Percentiles rank a stretch among this genome's conserved stretches.
These are phyloP conservation scores for Dactylellina leptospora DNA, from an alignment of 2,329 filamentous ascomycete species.

Conservation along the genomic window DNA sequence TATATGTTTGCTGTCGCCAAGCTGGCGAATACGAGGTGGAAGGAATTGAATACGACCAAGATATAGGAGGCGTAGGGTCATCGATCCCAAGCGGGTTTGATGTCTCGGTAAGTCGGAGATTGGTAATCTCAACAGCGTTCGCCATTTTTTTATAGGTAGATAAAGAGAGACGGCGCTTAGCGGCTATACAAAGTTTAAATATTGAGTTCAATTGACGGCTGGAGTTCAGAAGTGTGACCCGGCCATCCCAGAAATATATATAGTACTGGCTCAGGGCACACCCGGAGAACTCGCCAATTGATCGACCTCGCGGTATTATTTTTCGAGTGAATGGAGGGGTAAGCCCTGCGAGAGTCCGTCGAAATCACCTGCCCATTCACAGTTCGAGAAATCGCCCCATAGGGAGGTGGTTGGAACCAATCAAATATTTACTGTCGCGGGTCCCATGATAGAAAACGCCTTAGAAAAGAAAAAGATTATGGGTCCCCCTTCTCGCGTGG, in stretches of 20 bases:
- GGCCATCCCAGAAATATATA: too few species aligned
- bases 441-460: too few species aligned
- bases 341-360: background rate
- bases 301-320: too few species aligned
- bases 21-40: background rate
- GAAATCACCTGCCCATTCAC: background rate
- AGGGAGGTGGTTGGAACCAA: background rate
- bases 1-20: conserved; percentile 32
- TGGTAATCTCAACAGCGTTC: conserved; percentile 20
- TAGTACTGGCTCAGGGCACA: too few species aligned
- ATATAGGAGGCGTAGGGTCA: conserved; percentile 22
- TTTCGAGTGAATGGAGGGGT: conserved; percentile 1
- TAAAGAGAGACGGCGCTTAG: too few species aligned
- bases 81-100: conserved; percentile 36
- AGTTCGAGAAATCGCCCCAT: background rate
- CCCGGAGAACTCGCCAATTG: too few species aligned
- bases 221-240: too few species aligned
- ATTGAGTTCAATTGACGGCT: too few species aligned
- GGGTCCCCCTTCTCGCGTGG: too few species aligned
- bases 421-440: background rate
- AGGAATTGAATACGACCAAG: conserved; percentile 36
- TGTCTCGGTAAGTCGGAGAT: conserved; percentile 28
- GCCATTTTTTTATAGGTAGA: too few species aligned
- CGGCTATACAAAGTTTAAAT: background rate
- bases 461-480: too few species aligned